phyloP scores from a whole-genome alignment of 352 stramenopile species.

The Plasmopara viticola region DNA sequence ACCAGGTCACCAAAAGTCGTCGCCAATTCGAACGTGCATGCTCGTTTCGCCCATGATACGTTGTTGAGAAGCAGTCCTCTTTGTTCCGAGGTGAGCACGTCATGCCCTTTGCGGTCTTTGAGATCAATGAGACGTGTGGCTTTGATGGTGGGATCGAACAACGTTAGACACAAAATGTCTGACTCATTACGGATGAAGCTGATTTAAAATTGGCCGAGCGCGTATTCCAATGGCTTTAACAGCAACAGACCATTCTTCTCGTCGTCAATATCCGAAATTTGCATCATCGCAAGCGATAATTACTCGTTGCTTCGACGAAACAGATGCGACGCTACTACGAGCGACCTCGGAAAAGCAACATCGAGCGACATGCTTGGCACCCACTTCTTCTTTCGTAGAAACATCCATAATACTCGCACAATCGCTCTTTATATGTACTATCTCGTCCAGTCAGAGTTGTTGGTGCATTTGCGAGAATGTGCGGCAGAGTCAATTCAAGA shows the following conservation, averaged over 20 bases:
- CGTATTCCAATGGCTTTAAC: slow-evolving; percentile 20
- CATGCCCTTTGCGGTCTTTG: slow-evolving; percentile 1
- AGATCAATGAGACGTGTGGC: slow-evolving; percentile 9
- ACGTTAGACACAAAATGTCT: neutral
- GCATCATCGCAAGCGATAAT: slow-evolving; percentile 17
- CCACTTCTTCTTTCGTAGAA: slow-evolving; percentile 10
- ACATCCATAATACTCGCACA: slow-evolving; percentile 23
- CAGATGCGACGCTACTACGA: slow-evolving; percentile 7
- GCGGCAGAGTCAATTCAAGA: slow-evolving; percentile 1
- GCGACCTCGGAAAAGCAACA: slow-evolving; percentile 15
- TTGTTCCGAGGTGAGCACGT: slow-evolving; percentile 5
- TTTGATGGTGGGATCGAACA: slow-evolving; percentile 1
- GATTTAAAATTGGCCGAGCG: slow-evolving; percentile 12
- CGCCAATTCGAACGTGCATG: slow-evolving; percentile 8
- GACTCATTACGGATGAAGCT: slow-evolving; percentile 4
- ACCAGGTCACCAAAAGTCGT: slow-evolving; percentile 17
- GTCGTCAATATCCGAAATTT: slow-evolving; percentile 27
- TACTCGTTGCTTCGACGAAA: slow-evolving; percentile 23
- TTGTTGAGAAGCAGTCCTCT: slow-evolving; percentile 3
- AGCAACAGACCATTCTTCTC: slow-evolving; percentile 22
- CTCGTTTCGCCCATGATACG: slow-evolving; percentile 6
- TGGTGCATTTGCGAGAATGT: slow-evolving; percentile 11
- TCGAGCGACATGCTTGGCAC: slow-evolving; percentile 21
- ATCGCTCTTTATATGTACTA: slow-evolving; percentile 5
- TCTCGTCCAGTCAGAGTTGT: slow-evolving; percentile 12